phyloP scores from a whole-genome alignment of 192 early-diverging fungal genomes.

The Phycomyces blakesleeanus region DNA sequence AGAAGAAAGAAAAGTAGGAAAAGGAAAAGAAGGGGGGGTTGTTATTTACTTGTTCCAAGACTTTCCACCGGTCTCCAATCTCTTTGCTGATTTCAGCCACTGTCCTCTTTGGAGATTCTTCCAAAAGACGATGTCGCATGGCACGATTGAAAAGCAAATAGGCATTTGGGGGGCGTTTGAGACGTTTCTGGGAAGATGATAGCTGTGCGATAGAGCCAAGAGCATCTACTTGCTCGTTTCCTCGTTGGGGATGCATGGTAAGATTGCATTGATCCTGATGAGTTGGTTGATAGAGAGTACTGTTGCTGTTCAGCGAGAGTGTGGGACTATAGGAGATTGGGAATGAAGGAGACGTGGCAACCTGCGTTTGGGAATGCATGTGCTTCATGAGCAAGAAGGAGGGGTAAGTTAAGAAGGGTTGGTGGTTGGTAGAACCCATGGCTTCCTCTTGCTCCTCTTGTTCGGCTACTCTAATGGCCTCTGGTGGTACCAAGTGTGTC shows the following conservation, averaged over 20 bases:
- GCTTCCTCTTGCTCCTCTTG: constrained; percentile 32
- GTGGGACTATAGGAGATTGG: background rate
- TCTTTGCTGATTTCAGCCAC: constrained; percentile 55
- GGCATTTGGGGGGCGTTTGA: constrained; percentile 59
- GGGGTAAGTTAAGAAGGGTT: constrained; percentile 20
- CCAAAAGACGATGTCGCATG: constrained; percentile 52
- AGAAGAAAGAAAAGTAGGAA: too few relatives aligned
- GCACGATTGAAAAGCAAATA: constrained; percentile 61
- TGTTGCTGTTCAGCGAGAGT: background rate
- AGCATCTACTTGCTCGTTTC: background rate
- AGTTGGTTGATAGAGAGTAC: background rate
- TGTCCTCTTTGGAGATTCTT: constrained; percentile 51
- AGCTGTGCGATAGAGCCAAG: background rate
- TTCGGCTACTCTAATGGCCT: constrained; percentile 28
- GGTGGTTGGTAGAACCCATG: constrained; percentile 6
- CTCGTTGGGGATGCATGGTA: background rate
- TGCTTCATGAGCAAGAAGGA: constrained; percentile 24
- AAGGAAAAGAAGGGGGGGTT: constrained; percentile 1
- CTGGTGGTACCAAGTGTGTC: constrained; percentile 30
- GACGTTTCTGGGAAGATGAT: constrained; percentile 18
- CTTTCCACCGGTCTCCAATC: constrained; percentile 53
- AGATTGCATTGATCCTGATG: background rate
- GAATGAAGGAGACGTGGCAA: background rate
- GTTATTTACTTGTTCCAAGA: constrained; percentile 35
- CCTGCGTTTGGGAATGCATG: background rate